Evolutionary conservation across 169 alveolate species (phyloP).

Genomic region (Cryptosporidium canis): DNA sequence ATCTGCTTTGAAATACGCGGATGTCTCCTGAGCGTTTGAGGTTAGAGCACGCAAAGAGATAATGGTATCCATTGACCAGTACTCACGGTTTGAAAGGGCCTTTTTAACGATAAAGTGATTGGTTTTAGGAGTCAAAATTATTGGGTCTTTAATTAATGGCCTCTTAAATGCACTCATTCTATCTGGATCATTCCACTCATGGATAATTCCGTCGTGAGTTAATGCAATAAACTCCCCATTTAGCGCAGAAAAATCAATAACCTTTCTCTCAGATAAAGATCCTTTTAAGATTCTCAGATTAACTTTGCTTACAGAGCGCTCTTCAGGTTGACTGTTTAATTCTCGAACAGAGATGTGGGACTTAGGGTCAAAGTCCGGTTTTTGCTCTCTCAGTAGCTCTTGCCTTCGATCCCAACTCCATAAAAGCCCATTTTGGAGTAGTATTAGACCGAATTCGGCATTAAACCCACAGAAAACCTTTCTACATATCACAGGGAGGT

Average conservation of each 20-base stretch:
- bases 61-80: slow-evolving; percentile 1
- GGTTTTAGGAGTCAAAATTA: slow-evolving; percentile 20
- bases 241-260: slow-evolving; percentile 61
- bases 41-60: not conserved
- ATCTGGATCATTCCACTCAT: slow-evolving; percentile 50
- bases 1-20: not conserved
- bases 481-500: slow-evolving; percentile 37
- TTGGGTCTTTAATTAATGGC: slow-evolving; percentile 40
- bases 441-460: slow-evolving; percentile 31
- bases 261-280: slow-evolving; percentile 18
- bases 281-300: slow-evolving; percentile 1
- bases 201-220: slow-evolving; percentile 45
- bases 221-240: slow-evolving; percentile 58
- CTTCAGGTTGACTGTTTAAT: not conserved
- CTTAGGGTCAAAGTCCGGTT: not conserved
- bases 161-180: slow-evolving; percentile 24
- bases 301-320: not conserved
- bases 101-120: slow-evolving; percentile 5
- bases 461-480: slow-evolving; percentile 47
- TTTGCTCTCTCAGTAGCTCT: not conserved
- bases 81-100: not conserved
- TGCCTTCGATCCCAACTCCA: slow-evolving; percentile 45
- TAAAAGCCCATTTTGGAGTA: slow-evolving; percentile 46
- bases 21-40: not conserved
- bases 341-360: not conserved